These are phyloP conservation scores for Russula ochroleuca DNA, from an alignment of 768 basidiomycete species.

Conservation along the genomic window DNA sequence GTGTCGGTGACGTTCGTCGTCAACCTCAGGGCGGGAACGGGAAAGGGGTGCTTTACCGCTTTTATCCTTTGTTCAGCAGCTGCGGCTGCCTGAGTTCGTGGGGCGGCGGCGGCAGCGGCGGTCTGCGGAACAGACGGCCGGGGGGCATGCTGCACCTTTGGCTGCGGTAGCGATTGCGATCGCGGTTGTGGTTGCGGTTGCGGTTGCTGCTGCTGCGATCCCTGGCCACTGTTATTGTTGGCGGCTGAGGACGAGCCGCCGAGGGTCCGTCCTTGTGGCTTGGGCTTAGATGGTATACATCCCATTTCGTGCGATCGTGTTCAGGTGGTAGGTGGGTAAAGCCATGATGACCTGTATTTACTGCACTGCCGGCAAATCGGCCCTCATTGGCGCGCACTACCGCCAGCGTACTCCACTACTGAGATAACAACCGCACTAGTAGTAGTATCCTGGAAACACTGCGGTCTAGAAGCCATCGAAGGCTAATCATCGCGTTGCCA, in stretches of 20 bases:
- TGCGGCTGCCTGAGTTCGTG: constrained; percentile 35
- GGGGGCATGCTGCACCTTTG: too few relatives aligned
- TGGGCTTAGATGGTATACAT: too few relatives aligned
- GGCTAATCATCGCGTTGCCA: neutral
- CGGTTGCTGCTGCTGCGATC: neutral
- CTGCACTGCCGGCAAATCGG: constrained; percentile 4
- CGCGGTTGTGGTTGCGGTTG: too few relatives aligned
- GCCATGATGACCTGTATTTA: neutral
- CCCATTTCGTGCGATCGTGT: constrained; percentile 33
- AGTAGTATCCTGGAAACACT: neutral
- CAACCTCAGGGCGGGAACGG: neutral
- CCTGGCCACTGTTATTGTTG: neutral
- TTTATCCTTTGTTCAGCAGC: constrained; percentile 37
- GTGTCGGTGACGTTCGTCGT: too few relatives aligned
- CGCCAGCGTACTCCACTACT: neutral
- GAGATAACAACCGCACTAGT: neutral
- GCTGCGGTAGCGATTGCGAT: too few relatives aligned
- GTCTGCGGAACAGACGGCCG: neutral
- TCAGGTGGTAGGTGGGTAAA: neutral
- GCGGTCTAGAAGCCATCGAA: neutral
- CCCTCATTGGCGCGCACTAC: neutral
- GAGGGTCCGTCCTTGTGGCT: too few relatives aligned
- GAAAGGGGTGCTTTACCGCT: constrained; percentile 30
- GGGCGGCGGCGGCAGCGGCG: neutral
- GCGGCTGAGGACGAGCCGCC: constrained; percentile 12